These are phyloP conservation scores for Nakazawaea laoshanensis DNA, from an alignment of 805 yeast species.

Conservation along the genomic window DNA sequence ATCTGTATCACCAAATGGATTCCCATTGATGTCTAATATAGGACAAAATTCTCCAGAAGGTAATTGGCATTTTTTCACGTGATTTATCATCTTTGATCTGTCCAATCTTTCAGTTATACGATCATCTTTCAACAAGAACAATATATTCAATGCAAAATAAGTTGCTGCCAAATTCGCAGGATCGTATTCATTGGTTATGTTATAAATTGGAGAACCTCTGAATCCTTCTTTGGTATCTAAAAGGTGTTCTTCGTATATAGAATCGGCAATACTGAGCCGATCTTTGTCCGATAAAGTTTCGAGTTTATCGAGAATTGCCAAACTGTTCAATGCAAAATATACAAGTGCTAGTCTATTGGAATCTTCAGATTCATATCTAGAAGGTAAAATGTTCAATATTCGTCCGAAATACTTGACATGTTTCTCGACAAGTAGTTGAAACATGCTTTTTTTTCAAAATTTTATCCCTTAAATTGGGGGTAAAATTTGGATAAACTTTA, in stretches of 20 bases:
- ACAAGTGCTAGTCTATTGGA: constrained; percentile 62
- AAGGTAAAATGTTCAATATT: constrained; percentile 26
- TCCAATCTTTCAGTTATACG: constrained; percentile 28
- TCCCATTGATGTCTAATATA: constrained; percentile 21
- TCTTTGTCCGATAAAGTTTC: constrained; percentile 21
- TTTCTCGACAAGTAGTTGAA: constrained; percentile 11
- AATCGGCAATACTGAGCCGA: constrained; percentile 23
- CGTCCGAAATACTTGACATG: constrained; percentile 22
- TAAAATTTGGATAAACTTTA: too few species aligned
- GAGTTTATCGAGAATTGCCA: constrained; percentile 35
- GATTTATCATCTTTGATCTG: constrained; percentile 34
- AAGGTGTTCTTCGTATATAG: constrained; percentile 37
- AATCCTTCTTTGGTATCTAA: constrained; percentile 37
- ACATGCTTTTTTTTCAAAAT: too few species aligned
- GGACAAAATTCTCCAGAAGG: constrained; percentile 53
- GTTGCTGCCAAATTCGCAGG: constrained; percentile 68
- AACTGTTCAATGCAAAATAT: constrained; percentile 61
- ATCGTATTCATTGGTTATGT: constrained; percentile 32
- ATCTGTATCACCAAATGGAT: constrained; percentile 56
- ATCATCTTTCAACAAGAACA: constrained; percentile 42
- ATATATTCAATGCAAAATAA: constrained; percentile 57
- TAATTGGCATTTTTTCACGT: constrained; percentile 54
- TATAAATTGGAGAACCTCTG: constrained; percentile 47
- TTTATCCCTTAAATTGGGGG: too few species aligned
- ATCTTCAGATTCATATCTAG: constrained; percentile 54